A percentile compares a stretch with the other conserved stretches of the same genome.
phyloP scores from a whole-genome alignment of 805 yeast species.

The Torulaspora quercuum region DNA sequence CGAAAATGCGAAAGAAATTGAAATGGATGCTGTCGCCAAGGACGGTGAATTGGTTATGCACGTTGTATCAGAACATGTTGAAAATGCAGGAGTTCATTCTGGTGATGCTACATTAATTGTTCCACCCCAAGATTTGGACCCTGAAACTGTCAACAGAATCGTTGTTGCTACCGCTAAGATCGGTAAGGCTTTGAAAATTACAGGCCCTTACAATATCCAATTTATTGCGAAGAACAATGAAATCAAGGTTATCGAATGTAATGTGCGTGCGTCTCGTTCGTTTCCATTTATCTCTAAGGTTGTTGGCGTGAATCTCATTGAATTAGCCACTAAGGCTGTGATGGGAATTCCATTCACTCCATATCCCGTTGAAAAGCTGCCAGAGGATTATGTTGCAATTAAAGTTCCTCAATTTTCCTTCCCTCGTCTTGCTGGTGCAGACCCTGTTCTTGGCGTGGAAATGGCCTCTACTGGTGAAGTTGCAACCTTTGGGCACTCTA shows the following conservation, averaged over 20 bases:
- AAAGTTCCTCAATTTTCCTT: slow-evolving; percentile 98
- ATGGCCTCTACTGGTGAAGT: slow-evolving; percentile 99
- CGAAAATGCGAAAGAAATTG: slow-evolving; percentile 96
- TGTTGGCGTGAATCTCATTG: slow-evolving; percentile 92
- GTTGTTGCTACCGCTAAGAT: slow-evolving; percentile 95
- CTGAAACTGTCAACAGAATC: slow-evolving; percentile 85
- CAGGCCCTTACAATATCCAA: slow-evolving; percentile 97
- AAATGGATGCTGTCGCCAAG: slow-evolving; percentile 97
- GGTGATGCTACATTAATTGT: slow-evolving; percentile 98
- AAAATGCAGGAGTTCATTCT: slow-evolving; percentile 98
- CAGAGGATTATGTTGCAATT: slow-evolving; percentile 91
- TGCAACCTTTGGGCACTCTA: slow-evolving; percentile 93
- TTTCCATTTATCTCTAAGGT: slow-evolving; percentile 98
- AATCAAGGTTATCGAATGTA: slow-evolving; percentile 97
- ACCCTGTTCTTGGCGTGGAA: slow-evolving; percentile 96
- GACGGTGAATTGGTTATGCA: slow-evolving; percentile 95
- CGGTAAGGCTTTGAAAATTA: slow-evolving; percentile 89
- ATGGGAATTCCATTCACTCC: slow-evolving; percentile 84
- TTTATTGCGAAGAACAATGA: slow-evolving; percentile 93
- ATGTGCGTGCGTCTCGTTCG: slow-evolving; percentile 98
- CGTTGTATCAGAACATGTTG: slow-evolving; percentile 97
- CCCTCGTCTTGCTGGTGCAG: slow-evolving; percentile 96
- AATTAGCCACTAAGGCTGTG: slow-evolving; percentile 94
- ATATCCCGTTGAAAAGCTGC: slow-evolving; percentile 84
- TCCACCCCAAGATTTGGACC: slow-evolving; percentile 93